Base-by-base conservation (phyloP, 2,329 filamentous ascomycete species). In the Myriosclerotinia curreyana region DNA sequence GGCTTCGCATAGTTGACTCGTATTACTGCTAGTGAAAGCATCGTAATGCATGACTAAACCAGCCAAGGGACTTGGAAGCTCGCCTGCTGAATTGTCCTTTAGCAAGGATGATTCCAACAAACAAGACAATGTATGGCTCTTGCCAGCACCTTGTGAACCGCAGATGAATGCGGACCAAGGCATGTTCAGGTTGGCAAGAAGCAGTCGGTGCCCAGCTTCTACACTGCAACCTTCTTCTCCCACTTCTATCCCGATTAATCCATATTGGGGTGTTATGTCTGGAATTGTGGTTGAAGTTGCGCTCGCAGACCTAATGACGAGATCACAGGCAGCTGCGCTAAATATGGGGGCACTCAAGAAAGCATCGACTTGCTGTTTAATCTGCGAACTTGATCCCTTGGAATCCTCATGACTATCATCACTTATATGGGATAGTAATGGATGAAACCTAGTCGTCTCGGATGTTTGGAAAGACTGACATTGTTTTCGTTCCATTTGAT, bases 81-180 rank as follows among this genome's bases (percentile, higher is more conserved):
- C 48, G 25, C 22, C 48, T 50, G 48, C 22, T 50, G 48, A 50
- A 31, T 50, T 50, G 22, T 50, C 48, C 3, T 73, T 74, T 0
- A 80, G 81, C 1, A 81, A 71, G 4, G 73, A 67, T 0, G 70
- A 74, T 0, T 67, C 56, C 1, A 79, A 66, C 2, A 82, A 71
- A 58, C 76, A 79, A 65, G 79, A 80, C 65, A 65, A 87, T 83
- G 48, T 50, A 50, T 50, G 48, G 34, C 80, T 83, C 69, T 88
- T 88, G 0, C 86, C 86, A 52, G 80, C 82, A 0, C 85, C 85
- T 69, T 88, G 85, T 2, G 82, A 81, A 1, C 85, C 85, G 65
- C 85, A 88, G 31, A 88, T 83, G 71, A 88, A 88, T 0, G 80
- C 77, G 0, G 48, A 50, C 48, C 48, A 50, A 50, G 83, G 86